Evolutionary conservation across 2,329 filamentous ascomycete species (phyloP).

Genomic region (Colletotrichum chrysophilum): DNA sequence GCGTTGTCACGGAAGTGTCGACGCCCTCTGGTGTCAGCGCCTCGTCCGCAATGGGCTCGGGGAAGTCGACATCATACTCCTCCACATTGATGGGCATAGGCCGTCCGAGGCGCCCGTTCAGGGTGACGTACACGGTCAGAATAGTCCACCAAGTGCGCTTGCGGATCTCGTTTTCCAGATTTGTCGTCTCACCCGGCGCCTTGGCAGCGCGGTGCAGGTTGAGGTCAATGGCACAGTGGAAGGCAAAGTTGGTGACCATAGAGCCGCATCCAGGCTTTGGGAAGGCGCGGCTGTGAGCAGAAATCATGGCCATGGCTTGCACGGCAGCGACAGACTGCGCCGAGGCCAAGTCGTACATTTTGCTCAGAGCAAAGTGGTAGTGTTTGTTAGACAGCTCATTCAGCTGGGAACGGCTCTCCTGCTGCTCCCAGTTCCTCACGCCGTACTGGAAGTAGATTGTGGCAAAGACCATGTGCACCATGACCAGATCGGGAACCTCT

Average conservation of each 20-base stretch:
- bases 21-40: conserved; percentile 69
- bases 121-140: conserved; percentile 67
- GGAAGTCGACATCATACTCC: conserved; percentile 81
- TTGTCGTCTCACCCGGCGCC: conserved; percentile 47
- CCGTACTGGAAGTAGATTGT: conserved; percentile 80
- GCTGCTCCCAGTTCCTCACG: conserved; percentile 67
- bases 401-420: conserved; percentile 57
- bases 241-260: conserved; percentile 67
- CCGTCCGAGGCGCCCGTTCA: conserved; percentile 77
- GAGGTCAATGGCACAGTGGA: conserved; percentile 75
- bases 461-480: conserved; percentile 80
- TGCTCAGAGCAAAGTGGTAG: conserved; percentile 76
- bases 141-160: conserved; percentile 82
- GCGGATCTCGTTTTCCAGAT: conserved; percentile 75
- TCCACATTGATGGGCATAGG: conserved; percentile 77
- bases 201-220: conserved; percentile 77
- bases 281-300: conserved; percentile 75
- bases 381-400: conserved; percentile 75
- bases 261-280: conserved; percentile 80
- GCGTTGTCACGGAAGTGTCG: conserved; percentile 57
- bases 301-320: conserved; percentile 76
- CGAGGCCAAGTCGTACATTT: conserved; percentile 68
- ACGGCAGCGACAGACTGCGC: conserved; percentile 69
- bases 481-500: conserved; percentile 68
- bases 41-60: conserved; percentile 74